Percentiles rank a stretch among this genome's conserved stretches.
Evolutionary conservation across 495 filamentous ascomycete genomes (phyloP).

Genomic region (Penicillium longicatenatum): DNA sequence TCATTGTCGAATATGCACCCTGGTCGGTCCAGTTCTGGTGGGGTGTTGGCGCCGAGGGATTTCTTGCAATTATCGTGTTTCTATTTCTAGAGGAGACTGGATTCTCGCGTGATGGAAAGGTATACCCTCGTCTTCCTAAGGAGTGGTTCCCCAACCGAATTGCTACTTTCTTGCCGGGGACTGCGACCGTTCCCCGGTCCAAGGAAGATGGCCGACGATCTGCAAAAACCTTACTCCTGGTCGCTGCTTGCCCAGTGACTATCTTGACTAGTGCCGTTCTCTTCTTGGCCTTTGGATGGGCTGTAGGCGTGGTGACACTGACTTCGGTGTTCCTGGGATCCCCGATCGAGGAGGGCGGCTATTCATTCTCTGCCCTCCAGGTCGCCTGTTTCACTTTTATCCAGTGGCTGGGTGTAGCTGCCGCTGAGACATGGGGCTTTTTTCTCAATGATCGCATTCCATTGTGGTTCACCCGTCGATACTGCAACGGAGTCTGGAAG

Average conservation of each 20-base stretch:
- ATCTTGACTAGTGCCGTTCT: background rate
- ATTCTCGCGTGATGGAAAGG: background rate
- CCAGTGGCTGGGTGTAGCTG: background rate
- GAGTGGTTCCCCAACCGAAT: background rate
- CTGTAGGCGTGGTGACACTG: background rate
- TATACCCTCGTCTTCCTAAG: background rate
- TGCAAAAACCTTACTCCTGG: background rate
- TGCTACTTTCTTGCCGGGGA: background rate
- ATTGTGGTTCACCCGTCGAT: background rate
- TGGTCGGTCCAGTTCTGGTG: background rate
- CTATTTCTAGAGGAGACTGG: background rate
- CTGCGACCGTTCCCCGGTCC: background rate
- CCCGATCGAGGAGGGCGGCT: background rate
- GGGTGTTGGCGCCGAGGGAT: background rate
- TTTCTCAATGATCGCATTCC: constrained; percentile 1
- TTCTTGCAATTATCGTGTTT: background rate
- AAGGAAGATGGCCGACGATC: background rate
- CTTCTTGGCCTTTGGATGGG: background rate
- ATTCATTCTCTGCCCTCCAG: background rate
- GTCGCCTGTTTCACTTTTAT: background rate
- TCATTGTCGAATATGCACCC: background rate
- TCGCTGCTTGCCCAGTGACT: background rate
- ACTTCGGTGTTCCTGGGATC: background rate
- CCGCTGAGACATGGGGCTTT: background rate
- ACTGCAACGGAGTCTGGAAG: background rate